Evolutionary conservation across 2,329 filamentous ascomycete genomes (phyloP).

Genomic region (Exophiala mesophila): DNA sequence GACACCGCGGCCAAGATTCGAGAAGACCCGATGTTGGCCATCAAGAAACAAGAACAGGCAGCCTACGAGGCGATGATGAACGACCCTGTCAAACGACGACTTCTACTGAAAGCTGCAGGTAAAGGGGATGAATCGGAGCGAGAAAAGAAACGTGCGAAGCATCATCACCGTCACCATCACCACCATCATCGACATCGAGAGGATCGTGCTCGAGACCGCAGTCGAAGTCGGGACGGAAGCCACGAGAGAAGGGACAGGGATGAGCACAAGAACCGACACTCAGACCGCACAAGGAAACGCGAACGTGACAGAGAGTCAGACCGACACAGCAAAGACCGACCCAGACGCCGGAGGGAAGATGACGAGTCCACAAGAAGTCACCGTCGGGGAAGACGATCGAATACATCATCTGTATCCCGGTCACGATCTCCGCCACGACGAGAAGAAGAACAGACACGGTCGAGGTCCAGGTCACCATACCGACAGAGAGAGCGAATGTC

Average conservation of each 20-base stretch:
- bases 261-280: constrained; percentile 21
- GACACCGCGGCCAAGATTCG: constrained; percentile 83
- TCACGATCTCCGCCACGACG: constrained; percentile 19
- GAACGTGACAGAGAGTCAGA: not conserved
- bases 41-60: constrained; percentile 85
- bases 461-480: constrained; percentile 31
- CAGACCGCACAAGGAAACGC: not conserved
- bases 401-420: constrained; percentile 33
- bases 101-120: constrained; percentile 53
- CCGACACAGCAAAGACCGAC: constrained; percentile 16
- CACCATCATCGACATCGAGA: constrained; percentile 9
- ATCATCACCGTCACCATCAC: constrained; percentile 31
- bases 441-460: constrained; percentile 28
- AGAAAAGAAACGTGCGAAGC: constrained; percentile 45
- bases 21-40: constrained; percentile 85
- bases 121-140: constrained; percentile 33
- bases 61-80: constrained; percentile 59
- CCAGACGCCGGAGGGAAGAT: constrained; percentile 16
- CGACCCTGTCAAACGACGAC: constrained; percentile 36
- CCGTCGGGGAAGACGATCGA: constrained; percentile 41
- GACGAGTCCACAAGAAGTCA: constrained; percentile 25
- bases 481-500: constrained; percentile 26
- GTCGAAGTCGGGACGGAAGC: constrained; percentile 14
- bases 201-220: constrained; percentile 12
- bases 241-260: constrained; percentile 8